Evolutionary conservation across 2,329 filamentous ascomycete species (phyloP).

Genomic region (Metarhizium anisopliae): DNA sequence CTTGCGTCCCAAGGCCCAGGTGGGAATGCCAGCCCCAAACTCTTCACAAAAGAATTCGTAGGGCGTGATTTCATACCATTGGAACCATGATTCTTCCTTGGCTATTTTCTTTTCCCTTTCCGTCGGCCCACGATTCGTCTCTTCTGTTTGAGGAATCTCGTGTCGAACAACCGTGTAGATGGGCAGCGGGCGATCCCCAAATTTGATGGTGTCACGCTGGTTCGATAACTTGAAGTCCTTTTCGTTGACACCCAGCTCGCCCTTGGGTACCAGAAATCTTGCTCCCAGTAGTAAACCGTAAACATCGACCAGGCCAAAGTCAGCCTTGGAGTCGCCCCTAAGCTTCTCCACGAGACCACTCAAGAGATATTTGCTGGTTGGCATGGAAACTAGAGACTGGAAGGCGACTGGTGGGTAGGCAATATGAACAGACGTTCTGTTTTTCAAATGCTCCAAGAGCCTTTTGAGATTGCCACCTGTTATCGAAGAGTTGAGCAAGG

Average conservation of each 20-base stretch:
- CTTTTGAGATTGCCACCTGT: conserved; percentile 56
- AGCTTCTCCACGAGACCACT: conserved; percentile 87
- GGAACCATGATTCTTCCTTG: conserved; percentile 76
- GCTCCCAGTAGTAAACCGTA: conserved; percentile 84
- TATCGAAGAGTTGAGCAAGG: conserved; percentile 69
- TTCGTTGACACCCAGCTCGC: conserved; percentile 64
- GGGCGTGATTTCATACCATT: conserved; percentile 94
- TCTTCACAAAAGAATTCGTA: conserved; percentile 97
- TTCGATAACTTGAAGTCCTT: conserved; percentile 85
- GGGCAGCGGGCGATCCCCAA: conserved; percentile 76
- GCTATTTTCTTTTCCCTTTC: conserved; percentile 34
- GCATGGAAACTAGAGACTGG: conserved; percentile 71
- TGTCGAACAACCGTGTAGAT: conserved; percentile 95
- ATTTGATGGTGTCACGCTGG: conserved; percentile 65
- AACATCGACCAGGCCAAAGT: conserved; percentile 86
- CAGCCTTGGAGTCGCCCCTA: conserved; percentile 59
- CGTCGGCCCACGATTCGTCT: conserved; percentile 18
- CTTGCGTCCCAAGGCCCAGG: conserved; percentile 80
- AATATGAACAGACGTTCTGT: conserved; percentile 77
- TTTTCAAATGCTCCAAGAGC: conserved; percentile 78
- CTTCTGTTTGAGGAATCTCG: conserved; percentile 65
- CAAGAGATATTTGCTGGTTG: conserved; percentile 86
- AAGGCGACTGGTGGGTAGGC: conserved; percentile 84
- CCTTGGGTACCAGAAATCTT: conserved; percentile 71
- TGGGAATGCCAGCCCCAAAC: conserved; percentile 82